Evolutionary conservation across 1,284 basidiomycete genomes (phyloP), one percentile per base, ranked within the genome.

Genomic region (Agaricales sp.): DNA sequence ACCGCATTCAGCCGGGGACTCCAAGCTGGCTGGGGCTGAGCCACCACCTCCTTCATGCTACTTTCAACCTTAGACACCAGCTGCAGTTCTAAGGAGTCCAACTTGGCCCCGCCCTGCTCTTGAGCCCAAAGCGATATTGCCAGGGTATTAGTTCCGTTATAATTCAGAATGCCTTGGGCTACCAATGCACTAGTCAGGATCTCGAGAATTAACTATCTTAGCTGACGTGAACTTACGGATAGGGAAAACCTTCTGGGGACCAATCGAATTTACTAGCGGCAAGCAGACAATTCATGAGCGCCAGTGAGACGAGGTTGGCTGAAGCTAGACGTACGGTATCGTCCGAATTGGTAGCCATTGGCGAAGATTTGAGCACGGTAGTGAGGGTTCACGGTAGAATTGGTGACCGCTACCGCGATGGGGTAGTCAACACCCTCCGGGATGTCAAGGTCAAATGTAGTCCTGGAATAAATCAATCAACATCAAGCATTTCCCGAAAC

Each of bases 91-190:
- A 75, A 51, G 3, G 67, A 67, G 47, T 65, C 55, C 3, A 76
- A 55, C 44, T 64, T 68, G 2, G 69, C 71, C 4, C 73, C 74
- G 12, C 50, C 56, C 4, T 54, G 45, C 12, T 57, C 67, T 3
- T 61, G 60, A 8, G 70, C 69, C 74, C 73, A 75, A 8, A 75
- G 59, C 18, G 73, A 73, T 4, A 75, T 58, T 2, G 70, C 71
- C 3, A 75, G 60, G 1, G 73, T 74, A 52, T 75, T 75, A 13
- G 35, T 50, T 16, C 74, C 73, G n/a, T 68, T 64, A 51, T 74
- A 73, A 47, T 74, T 68, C 39, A 75, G 53, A 51, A 76, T 73
- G 14, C 74, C 74, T 63, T 75, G 67, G 2, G 74, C 71, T 73
- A 49, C 8, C n/a, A 35, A 18, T 20, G 12, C 12, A 14, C 22